Base-by-base conservation (phyloP, 257 asterid species). In the Ophiorrhiza pumila region DNA sequence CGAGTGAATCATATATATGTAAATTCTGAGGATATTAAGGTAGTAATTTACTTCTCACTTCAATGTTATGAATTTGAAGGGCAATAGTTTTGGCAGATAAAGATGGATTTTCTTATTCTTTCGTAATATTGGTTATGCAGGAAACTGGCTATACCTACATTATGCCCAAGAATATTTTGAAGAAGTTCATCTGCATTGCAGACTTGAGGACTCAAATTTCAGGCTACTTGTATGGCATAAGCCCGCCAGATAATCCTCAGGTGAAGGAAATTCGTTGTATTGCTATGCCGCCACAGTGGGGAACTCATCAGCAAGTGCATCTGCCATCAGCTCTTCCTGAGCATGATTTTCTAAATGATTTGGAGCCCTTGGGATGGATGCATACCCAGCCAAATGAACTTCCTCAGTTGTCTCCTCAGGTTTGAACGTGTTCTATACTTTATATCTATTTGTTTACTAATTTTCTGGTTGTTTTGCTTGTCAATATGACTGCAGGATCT, bases 361-460 rank as follows among this genome's bases (percentile, higher is more conserved):
- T 95, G 86, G 99, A 95, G 90, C 99, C 99, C 13, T 74, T 95
- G 71, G 98, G 99, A 80, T 95, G 99, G 99, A 89, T 95, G 97
- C 99, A 95, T 74, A 92, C 99, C 14, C 99, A 95, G 80, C 98
- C 99, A 22, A 95, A 92, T 59, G 99, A 95, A 83, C 97, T 88
- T 43, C 99, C 99, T 37, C 99, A 95, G 83, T 85, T 95, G 62
- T 88, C 99, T 17, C 97, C 98, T 65, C 98, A 91, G 97, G 98
- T 91, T 47, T 35, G 20, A 42, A 41, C 49, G 57, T 18, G 1
- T 5, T 27, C 55, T 43, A 11, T 32, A 17, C 71, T 27, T 35
- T 42, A n/a, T 10, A 23, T 61, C 58, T 23, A 67, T 29, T 23
- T 17, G 45, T 66, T 72, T 63, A 18, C 34, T 50, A 2, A n/a